Evolutionary conservation across 2,329 filamentous ascomycete genomes (phyloP).

Genomic region (Xylaria sp.): DNA sequence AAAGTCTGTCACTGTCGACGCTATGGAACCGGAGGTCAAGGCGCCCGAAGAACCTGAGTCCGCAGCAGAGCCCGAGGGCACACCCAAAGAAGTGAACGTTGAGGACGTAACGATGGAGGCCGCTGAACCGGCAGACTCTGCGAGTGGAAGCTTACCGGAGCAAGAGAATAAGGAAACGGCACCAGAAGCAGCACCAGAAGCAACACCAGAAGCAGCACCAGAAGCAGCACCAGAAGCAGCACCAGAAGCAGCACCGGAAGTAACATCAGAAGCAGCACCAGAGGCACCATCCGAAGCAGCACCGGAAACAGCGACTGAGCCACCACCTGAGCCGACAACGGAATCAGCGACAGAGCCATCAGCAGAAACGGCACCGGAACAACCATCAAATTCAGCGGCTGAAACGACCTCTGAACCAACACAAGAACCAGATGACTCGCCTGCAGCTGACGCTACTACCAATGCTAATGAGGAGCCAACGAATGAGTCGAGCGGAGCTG

Average conservation of each 20-base stretch:
- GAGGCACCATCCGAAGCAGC: neutral
- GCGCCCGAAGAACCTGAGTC: slow-evolving; percentile 28
- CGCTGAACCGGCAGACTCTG: slow-evolving; percentile 8
- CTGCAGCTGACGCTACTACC: slow-evolving; percentile 7
- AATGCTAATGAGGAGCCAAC: slow-evolving; percentile 22
- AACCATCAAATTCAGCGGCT: neutral
- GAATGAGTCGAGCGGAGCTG: slow-evolving; percentile 24
- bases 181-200: neutral
- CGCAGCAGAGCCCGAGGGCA: slow-evolving; percentile 19
- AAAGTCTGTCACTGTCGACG: slow-evolving; percentile 6
- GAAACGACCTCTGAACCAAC: neutral
- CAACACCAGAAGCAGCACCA: neutral
- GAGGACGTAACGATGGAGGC: slow-evolving; percentile 23
- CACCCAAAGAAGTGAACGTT: slow-evolving; percentile 29
- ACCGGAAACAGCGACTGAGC: slow-evolving; percentile 2
- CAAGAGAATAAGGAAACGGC: slow-evolving; percentile 13
- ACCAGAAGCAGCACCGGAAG: neutral
- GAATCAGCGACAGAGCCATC: neutral
- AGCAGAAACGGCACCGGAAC: slow-evolving; percentile 5
- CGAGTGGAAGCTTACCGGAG: neutral
- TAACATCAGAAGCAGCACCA: neutral
- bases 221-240: neutral
- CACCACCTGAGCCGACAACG: slow-evolving; percentile 4
- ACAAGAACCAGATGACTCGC: slow-evolving; percentile 9
- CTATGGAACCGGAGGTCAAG: slow-evolving; percentile 28